Evolutionary conservation across 176 grass and related monocot genomes (phyloP).

Genomic region (Miscanthus lutarioriparius): DNA sequence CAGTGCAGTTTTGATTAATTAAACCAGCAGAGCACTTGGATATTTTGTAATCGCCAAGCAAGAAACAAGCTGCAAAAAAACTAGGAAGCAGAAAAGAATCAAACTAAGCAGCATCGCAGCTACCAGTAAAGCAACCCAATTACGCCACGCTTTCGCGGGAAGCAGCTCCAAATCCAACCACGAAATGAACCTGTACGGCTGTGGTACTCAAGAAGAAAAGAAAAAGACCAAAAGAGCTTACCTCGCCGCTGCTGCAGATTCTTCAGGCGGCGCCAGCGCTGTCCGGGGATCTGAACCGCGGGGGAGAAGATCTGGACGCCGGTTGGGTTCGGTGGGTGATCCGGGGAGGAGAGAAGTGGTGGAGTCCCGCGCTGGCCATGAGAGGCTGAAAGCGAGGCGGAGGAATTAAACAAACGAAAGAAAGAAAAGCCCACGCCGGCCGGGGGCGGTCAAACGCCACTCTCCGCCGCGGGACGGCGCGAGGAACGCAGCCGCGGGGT

Average conservation of each 20-base stretch:
- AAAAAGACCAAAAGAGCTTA: neutral
- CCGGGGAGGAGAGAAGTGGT: neutral
- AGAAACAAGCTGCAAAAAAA: neutral
- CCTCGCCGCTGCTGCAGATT: conserved; percentile 2
- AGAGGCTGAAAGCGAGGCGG: conserved; percentile 11
- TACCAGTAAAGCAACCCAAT: neutral
- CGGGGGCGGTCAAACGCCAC: neutral
- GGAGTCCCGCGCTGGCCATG: conserved; percentile 38
- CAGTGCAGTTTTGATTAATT: neutral
- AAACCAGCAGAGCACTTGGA: neutral
- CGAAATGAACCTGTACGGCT: neutral
- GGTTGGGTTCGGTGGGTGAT: neutral
- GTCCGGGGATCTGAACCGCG: conserved; percentile 29
- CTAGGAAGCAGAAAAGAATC: no score
- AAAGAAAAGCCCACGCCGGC: neutral
- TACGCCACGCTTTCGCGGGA: neutral
- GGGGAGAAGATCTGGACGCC: conserved; percentile 19
- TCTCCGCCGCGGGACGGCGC: neutral
- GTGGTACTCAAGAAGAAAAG: neutral
- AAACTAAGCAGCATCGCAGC: neutral
- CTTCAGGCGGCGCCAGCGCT: neutral
- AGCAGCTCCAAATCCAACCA: neutral
- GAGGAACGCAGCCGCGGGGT: neutral
- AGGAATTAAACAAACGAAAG: conserved; percentile 1
- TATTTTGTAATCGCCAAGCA: neutral